A percentile compares a stretch with the other conserved stretches of the same genome.
phyloP scores from a whole-genome alignment of 2,329 filamentous ascomycete genomes.

The Talaromyces pinophilus region DNA sequence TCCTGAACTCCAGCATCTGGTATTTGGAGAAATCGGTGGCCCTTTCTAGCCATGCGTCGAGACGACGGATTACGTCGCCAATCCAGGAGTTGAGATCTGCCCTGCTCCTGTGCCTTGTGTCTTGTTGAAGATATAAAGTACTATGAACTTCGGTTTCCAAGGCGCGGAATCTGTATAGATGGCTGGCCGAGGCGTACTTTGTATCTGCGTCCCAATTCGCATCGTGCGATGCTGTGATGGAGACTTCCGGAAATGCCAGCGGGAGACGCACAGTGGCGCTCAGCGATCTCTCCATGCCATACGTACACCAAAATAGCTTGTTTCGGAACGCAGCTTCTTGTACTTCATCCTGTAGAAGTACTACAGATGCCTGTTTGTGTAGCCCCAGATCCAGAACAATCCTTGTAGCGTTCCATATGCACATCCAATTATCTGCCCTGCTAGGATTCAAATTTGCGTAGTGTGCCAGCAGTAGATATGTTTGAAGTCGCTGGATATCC shows the following conservation, averaged over 20 bases:
- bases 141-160: neutral
- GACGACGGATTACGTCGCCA: neutral
- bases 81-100: neutral
- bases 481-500: neutral
- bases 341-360: neutral
- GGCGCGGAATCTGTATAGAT: constrained; percentile 22
- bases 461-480: neutral
- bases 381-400: neutral
- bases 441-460: neutral
- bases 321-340: constrained; percentile 3
- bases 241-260: constrained; percentile 19
- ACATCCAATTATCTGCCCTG: neutral
- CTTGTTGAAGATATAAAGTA: neutral
- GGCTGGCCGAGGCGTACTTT: constrained; percentile 24
- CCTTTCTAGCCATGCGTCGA: neutral
- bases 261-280: constrained; percentile 18
- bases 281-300: constrained; percentile 21
- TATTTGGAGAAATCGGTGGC: neutral
- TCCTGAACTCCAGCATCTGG: neutral
- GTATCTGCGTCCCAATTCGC: constrained; percentile 4
- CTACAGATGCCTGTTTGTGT: neutral
- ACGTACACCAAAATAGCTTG: constrained; percentile 18
- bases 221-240: constrained; percentile 5
- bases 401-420: neutral
- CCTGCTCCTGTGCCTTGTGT: neutral